phyloP scores from a whole-genome alignment of 208 protist species.

The Trypanosoma caninum region DNA sequence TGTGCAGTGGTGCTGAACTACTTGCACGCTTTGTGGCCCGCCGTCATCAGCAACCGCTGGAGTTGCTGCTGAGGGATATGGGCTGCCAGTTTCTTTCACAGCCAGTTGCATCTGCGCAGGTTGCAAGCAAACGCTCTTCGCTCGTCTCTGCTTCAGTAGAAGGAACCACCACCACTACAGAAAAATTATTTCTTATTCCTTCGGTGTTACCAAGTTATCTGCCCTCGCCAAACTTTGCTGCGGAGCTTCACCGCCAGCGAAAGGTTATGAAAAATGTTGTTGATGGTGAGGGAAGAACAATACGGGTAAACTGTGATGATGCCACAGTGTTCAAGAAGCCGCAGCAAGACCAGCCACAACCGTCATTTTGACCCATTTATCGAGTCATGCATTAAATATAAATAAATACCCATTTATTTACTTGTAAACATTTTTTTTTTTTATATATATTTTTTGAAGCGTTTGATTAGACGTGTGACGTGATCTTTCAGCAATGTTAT shows the following conservation, averaged over 20 bases:
- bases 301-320: too few relatives aligned
- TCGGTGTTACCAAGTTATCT: constrained; percentile 56
- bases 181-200: constrained; percentile 62
- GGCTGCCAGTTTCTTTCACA: constrained; percentile 63
- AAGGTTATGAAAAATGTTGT: neutral
- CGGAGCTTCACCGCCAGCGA: constrained; percentile 11
- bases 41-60: constrained; percentile 27
- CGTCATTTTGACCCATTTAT: too few relatives aligned
- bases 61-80: constrained; percentile 43
- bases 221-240: constrained; percentile 33
- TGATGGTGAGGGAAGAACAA: too few relatives aligned
- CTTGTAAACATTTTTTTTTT: too few relatives aligned
- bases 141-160: constrained; percentile 10
- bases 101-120: constrained; percentile 20
- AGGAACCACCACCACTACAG: constrained; percentile 32
- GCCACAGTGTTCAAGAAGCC: too few relatives aligned
- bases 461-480: too few relatives aligned
- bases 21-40: constrained; percentile 18
- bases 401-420: too few relatives aligned
- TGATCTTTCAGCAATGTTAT: too few relatives aligned
- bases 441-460: too few relatives aligned
- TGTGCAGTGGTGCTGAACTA: constrained; percentile 14
- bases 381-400: too few relatives aligned
- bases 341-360: neutral
- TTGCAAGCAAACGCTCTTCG: neutral